phyloP scores from a whole-genome alignment of 169 alveolate genomes.

The Cryptosporidium sp. region DNA sequence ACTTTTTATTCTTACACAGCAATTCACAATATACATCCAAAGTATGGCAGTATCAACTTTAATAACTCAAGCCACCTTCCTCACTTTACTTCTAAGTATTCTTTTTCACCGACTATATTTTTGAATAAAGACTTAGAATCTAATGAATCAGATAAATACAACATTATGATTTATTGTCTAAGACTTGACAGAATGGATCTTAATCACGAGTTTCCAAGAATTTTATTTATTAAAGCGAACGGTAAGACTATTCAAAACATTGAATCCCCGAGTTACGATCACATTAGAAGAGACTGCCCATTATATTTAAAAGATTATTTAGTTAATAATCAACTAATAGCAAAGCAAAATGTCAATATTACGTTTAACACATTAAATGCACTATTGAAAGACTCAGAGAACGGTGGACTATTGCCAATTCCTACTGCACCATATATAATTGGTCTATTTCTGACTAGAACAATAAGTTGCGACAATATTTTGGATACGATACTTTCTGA shows the following conservation, averaged over 20 bases:
- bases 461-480: slow-evolving; percentile 20
- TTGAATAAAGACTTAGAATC: neutral
- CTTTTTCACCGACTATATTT: slow-evolving; percentile 30
- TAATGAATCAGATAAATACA: neutral
- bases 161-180: slow-evolving; percentile 60
- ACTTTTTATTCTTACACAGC: slow-evolving; percentile 69
- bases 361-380: slow-evolving; percentile 66
- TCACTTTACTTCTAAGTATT: slow-evolving; percentile 59
- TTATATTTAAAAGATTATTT: slow-evolving; percentile 25
- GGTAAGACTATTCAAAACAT: slow-evolving; percentile 33
- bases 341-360: slow-evolving; percentile 27
- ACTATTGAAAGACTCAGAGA: neutral
- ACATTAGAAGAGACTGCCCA: slow-evolving; percentile 68
- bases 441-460: slow-evolving; percentile 40
- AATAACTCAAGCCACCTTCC: slow-evolving; percentile 61
- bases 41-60: slow-evolving; percentile 45
- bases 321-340: neutral
- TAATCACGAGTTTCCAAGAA: slow-evolving; percentile 63
- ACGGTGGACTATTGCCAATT: slow-evolving; percentile 4
- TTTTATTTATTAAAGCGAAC: slow-evolving; percentile 31
- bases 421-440: slow-evolving; percentile 74
- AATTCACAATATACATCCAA: slow-evolving; percentile 73
- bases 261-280: slow-evolving; percentile 74
- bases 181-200: slow-evolving; percentile 65
- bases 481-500: slow-evolving; percentile 19